Evolutionary conservation across 768 basidiomycete genomes (phyloP).

Genomic region (Sarcodon sp.): DNA sequence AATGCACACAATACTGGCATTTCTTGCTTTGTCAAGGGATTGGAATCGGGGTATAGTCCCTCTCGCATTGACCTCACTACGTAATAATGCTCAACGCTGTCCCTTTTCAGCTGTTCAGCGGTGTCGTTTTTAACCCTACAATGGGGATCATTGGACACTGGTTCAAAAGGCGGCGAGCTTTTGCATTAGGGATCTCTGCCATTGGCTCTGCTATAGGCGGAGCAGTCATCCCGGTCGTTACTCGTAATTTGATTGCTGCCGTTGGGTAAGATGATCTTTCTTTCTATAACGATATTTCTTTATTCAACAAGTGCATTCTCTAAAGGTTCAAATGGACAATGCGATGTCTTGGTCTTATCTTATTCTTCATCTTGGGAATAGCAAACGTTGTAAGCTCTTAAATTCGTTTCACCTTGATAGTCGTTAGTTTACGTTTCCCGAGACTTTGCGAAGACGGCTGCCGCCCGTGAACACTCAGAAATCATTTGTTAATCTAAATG

Average conservation of each 20-base stretch:
- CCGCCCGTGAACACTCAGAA: slow-evolving; percentile 40
- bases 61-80: neutral
- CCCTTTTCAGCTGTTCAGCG: slow-evolving; percentile 14
- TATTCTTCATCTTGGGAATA: slow-evolving; percentile 35
- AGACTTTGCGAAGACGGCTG: slow-evolving; percentile 28
- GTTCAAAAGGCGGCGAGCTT: slow-evolving; percentile 46
- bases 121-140: slow-evolving; percentile 51
- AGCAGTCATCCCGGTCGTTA: slow-evolving; percentile 49
- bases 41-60: slow-evolving; percentile 35
- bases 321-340: slow-evolving; percentile 69
- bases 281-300: neutral
- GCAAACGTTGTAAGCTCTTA: slow-evolving; percentile 33
- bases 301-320: neutral
- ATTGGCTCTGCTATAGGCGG: slow-evolving; percentile 62
- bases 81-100: neutral
- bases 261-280: slow-evolving; percentile 34
- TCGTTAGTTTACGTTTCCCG: slow-evolving; percentile 7
- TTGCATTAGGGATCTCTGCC: slow-evolving; percentile 51
- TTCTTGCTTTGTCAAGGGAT: slow-evolving; percentile 68
- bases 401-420: neutral
- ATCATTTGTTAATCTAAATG: slow-evolving; percentile 47
- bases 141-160: slow-evolving; percentile 55
- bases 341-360: slow-evolving; percentile 54
- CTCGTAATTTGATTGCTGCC: slow-evolving; percentile 36
- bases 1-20: slow-evolving; percentile 70